A percentile compares a stretch with the other conserved stretches of the same genome.
phyloP scores from a whole-genome alignment of 768 basidiomycete species.

The Tubosaeta sp. region DNA sequence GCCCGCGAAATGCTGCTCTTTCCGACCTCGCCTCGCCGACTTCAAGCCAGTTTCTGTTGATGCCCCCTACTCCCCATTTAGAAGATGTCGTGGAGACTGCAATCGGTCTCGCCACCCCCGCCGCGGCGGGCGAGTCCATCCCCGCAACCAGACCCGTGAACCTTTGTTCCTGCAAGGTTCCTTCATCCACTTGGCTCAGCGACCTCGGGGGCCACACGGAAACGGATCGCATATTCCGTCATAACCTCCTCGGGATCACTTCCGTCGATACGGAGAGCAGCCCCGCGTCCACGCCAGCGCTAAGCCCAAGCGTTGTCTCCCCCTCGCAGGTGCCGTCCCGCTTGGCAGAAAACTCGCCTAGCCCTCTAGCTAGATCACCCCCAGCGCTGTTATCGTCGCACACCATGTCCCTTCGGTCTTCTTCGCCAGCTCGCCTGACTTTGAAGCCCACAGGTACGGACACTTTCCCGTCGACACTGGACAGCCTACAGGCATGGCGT shows the following conservation, averaged over 20 bases:
- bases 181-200: slow-evolving; percentile 29
- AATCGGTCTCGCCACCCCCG: slow-evolving; percentile 7
- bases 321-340: slow-evolving; percentile 16
- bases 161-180: slow-evolving; percentile 17
- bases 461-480: slow-evolving; percentile 29
- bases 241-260: slow-evolving; percentile 14
- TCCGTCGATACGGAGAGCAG: slow-evolving; percentile 16
- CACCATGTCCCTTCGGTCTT: slow-evolving; percentile 13
- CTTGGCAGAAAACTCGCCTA: slow-evolving; percentile 11
- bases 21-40: slow-evolving; percentile 23
- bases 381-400: slow-evolving; percentile 7
- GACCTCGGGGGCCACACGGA: slow-evolving; percentile 31
- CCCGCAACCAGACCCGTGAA: slow-evolving; percentile 8
- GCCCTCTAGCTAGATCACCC: slow-evolving; percentile 17
- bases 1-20: slow-evolving; percentile 5
- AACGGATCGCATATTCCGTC: slow-evolving; percentile 29
- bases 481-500: slow-evolving; percentile 28
- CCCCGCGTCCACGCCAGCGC: slow-evolving; percentile 22
- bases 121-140: slow-evolving; percentile 6
- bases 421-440: slow-evolving; percentile 14
- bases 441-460: slow-evolving; percentile 28
- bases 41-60: slow-evolving; percentile 25
- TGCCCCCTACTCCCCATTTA: slow-evolving; percentile 22
- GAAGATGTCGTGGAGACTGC: slow-evolving; percentile 8
- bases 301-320: slow-evolving; percentile 19